These are phyloP conservation scores for Sapria himalayana DNA, from an alignment of 345 rosid genomes.

Conservation along the genomic window DNA sequence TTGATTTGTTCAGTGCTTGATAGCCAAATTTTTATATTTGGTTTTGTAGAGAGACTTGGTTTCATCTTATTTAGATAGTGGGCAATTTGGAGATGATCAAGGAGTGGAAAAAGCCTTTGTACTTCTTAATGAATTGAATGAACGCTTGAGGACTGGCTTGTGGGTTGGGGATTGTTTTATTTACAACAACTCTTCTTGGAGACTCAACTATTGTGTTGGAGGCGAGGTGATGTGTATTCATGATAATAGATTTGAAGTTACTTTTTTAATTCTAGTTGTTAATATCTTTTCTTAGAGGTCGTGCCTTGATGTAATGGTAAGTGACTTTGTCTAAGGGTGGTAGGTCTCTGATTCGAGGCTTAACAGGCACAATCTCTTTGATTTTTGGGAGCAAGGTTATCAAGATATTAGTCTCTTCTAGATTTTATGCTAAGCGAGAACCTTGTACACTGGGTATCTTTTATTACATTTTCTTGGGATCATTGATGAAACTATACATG, in stretches of 20 bases:
- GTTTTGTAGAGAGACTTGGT: conserved; percentile 73
- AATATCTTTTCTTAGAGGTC: too few relatives aligned
- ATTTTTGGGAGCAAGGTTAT: too few relatives aligned
- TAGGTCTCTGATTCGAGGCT: too few relatives aligned
- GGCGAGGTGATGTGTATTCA: conserved; percentile 56
- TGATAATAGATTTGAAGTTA: conserved; percentile 4
- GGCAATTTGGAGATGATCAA: conserved; percentile 79
- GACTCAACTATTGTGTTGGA: conserved; percentile 97
- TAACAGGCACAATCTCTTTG: too few relatives aligned
- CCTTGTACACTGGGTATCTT: too few relatives aligned
- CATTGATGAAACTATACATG: too few relatives aligned
- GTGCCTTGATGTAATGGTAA: too few relatives aligned
- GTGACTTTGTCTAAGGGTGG: too few relatives aligned
- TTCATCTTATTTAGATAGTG: conserved; percentile 69
- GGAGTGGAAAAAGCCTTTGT: conserved; percentile 99
- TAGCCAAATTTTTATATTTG: conserved; percentile 10
- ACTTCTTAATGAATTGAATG: conserved; percentile 94
- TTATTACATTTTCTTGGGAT: too few relatives aligned
- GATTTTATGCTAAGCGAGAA: too few relatives aligned
- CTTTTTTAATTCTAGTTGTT: neutral
- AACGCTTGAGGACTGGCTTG: conserved; percentile 92
- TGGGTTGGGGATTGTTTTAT: conserved; percentile 99
- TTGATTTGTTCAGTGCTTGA: neutral
- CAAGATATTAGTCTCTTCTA: too few relatives aligned
- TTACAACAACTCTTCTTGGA: conserved; percentile 92